Base-by-base conservation (phyloP, 768 basidiomycete species). In the Suillus tomentosus region DNA sequence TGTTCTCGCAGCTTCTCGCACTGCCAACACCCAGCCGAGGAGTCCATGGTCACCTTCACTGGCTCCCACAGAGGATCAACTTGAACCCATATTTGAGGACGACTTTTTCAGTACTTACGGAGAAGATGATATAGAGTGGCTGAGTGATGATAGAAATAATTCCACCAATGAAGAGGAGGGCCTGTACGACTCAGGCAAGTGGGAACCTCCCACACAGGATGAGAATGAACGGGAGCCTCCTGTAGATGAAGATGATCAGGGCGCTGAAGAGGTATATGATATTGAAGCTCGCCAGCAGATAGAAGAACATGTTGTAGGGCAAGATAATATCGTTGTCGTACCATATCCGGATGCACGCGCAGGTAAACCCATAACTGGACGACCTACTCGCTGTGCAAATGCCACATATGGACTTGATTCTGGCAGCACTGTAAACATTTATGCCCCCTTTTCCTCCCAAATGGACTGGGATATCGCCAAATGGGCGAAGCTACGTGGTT, bases 401-500 rank as follows among this genome's bases (percentile, higher is more conserved):
- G 10, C n/a, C n/a, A 11, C n/a, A 47, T 47, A 47, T 5, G 45
- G 45, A 11, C 1, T 22, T 11, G n/a, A 47, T 22, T 10, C 45
- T 47, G 45, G 45, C n/a, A 47, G 4, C 11, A 22, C 45, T 11
- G n/a, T 5, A 0, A 60, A 53, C n/a, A 42, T 60, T 14, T 72
- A 64, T 54, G 73, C 77, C 8, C 80, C 77, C 0, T 24, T 24
- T 24, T 24, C 24, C 24, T 24, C 24, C 24, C 24, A 24, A 24
- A 24, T 24, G 24, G 24, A 81, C 45, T 82, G 78, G 79, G 77
- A 78, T 62, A 24, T 81, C 34, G 79, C 76, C 2, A 56, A 65
- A n/a, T 81, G 81, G 80, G 79, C 77, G 1, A 81, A 81, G 64
- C 63, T 77, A 1, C 67, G 71, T 0, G 78, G 78, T 0, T 67